Conservation (phyloP, 306 rosid species). For the Lathyrus sativus region DNA sequence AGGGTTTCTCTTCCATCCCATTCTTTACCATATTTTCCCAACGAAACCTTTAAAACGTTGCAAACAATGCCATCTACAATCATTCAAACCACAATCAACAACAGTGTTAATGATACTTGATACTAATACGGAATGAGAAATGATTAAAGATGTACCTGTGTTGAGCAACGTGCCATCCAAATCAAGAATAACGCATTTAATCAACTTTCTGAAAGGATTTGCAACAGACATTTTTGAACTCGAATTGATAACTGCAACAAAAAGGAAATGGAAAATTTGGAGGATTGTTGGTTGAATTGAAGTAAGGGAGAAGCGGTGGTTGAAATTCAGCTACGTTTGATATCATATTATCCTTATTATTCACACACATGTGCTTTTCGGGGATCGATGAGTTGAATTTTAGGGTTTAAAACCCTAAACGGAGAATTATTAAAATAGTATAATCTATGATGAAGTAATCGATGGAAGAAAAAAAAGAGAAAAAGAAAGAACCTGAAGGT, state of each 20-base stretch:
- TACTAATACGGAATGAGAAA: too few relatives aligned
- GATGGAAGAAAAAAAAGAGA: not conserved
- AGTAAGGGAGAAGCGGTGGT: too few relatives aligned
- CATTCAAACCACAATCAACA: slow-evolving; percentile 26
- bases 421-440: not conserved
- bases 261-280: not conserved
- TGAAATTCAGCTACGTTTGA: too few relatives aligned
- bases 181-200: slow-evolving; percentile 75
- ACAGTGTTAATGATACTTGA: not conserved
- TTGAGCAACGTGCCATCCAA: slow-evolving; percentile 86
- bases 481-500: slow-evolving; percentile 17
- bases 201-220: slow-evolving; percentile 39
- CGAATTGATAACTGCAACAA: slow-evolving; percentile 14
- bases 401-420: not conserved
- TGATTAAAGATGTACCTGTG: slow-evolving; percentile 48
- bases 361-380: too few relatives aligned
- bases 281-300: not conserved
- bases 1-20: slow-evolving; percentile 94
- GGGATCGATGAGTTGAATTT: too few relatives aligned
- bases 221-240: slow-evolving; percentile 49
- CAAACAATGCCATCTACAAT: slow-evolving; percentile 66
- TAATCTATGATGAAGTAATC: not conserved
- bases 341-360: too few relatives aligned
- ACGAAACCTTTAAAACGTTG: slow-evolving; percentile 56
- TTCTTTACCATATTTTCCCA: slow-evolving; percentile 67